These are phyloP conservation scores for Fusarium sp. DNA, from an alignment of 2,329 filamentous ascomycete species.

Conservation along the genomic window DNA sequence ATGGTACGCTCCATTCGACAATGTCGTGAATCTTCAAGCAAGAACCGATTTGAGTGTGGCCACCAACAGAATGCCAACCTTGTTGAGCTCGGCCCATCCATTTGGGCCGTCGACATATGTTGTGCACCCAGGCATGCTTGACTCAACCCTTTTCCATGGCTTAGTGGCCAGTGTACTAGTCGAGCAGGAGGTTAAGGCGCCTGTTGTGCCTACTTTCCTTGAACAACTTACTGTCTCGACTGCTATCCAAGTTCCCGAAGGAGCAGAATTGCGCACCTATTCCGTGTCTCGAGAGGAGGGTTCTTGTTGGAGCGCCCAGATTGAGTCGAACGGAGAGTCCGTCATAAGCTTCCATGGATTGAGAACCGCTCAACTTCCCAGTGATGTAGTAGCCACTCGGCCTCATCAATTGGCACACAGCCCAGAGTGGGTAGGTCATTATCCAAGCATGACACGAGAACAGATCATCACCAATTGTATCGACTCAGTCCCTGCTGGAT, in stretches of 20 bases:
- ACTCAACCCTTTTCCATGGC: too few species aligned
- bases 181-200: too few species aligned
- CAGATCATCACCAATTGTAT: neutral
- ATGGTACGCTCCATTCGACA: too few species aligned
- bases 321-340: neutral
- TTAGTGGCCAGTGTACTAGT: neutral
- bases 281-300: neutral
- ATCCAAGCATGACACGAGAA: conserved; percentile 7
- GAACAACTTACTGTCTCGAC: neutral
- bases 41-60: conserved; percentile 12
- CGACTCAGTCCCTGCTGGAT: conserved; percentile 2
- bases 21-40: neutral
- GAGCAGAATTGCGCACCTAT: neutral
- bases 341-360: conserved; percentile 7
- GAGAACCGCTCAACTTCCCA: conserved; percentile 8
- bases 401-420: conserved; percentile 5
- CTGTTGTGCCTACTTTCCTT: too few species aligned
- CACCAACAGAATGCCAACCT: neutral
- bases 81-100: conserved; percentile 3
- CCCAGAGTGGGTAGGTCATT: conserved; percentile 8
- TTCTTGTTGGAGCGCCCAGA: conserved; percentile 1
- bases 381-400: conserved; percentile 5
- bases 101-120: too few species aligned
- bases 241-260: neutral
- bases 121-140: too few species aligned